These are phyloP conservation scores for Trypanosoma conorhini DNA, from an alignment of 208 protist genomes.

Conservation along the genomic window DNA sequence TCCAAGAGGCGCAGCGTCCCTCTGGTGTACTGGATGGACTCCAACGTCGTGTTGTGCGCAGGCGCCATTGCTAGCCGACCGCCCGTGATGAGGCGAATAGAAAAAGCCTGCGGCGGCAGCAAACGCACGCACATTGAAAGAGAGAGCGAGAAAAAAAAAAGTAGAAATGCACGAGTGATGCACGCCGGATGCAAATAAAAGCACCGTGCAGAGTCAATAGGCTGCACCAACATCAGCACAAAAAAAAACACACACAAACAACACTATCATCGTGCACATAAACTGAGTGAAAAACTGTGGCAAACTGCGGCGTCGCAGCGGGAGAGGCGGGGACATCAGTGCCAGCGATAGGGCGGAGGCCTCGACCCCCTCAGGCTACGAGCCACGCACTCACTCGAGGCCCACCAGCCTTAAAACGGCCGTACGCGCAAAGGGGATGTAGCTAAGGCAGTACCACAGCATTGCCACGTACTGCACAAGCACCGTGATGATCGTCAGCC, in stretches of 20 bases:
- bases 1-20: slow-evolving; percentile 75
- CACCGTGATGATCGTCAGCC: slow-evolving; percentile 50
- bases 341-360: neutral
- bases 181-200: neutral
- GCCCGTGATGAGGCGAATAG: neutral
- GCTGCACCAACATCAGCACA: neutral
- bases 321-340: neutral
- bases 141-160: slow-evolving; percentile 2
- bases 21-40: slow-evolving; percentile 81
- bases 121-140: slow-evolving; percentile 5
- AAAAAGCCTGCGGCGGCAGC: neutral
- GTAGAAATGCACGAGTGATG: neutral
- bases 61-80: neutral
- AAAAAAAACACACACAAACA: neutral
- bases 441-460: slow-evolving; percentile 74
- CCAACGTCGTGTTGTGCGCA: slow-evolving; percentile 58
- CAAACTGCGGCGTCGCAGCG: too few species aligned
- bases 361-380: too few species aligned
- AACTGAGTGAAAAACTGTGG: neutral
- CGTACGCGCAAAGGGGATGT: slow-evolving; percentile 67
- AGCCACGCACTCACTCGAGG: slow-evolving; percentile 3
- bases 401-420: slow-evolving; percentile 29
- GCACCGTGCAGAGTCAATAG: neutral
- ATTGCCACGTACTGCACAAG: slow-evolving; percentile 72
- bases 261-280: neutral